Conservation (phyloP, 208 protist genomes). For the Porcisia hertigi region DNA sequence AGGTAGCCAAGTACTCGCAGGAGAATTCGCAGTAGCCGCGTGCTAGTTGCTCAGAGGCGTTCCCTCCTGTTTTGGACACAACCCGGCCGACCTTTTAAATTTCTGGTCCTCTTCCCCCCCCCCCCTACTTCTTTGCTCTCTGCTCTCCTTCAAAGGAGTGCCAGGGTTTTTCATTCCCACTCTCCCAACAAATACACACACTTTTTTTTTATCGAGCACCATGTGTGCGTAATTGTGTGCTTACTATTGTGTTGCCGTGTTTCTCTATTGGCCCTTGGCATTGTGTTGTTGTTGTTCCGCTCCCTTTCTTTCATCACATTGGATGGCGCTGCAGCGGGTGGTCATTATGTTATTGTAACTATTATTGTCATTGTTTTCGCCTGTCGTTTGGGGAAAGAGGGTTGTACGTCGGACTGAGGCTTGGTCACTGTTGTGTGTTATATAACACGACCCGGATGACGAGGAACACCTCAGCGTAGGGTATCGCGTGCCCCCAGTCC, state of each 20-base stretch:
- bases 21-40: constrained; percentile 15
- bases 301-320: too few relatives aligned
- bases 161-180: background rate
- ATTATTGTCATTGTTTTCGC: too few relatives aligned
- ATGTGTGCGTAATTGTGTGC: too few relatives aligned
- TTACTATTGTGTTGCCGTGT: too few relatives aligned
- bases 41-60: background rate
- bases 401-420: too few relatives aligned
- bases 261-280: too few relatives aligned
- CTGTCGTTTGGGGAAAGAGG: too few relatives aligned
- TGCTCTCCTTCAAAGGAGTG: background rate
- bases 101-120: background rate
- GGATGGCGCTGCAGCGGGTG: too few relatives aligned
- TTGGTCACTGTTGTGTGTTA: too few relatives aligned
- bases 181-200: background rate
- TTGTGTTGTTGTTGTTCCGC: too few relatives aligned
- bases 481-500: background rate
- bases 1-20: constrained; percentile 25
- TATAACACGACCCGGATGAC: too few relatives aligned
- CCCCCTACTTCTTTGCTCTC: background rate
- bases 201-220: background rate
- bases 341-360: too few relatives aligned
- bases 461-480: background rate
- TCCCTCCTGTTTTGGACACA: background rate
- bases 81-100: background rate